A percentile compares a stretch with the other conserved stretches of the same genome.
These are phyloP conservation scores for Craspedostauros australis DNA, from an alignment of 108 stramenopile species.

Conservation along the genomic window DNA sequence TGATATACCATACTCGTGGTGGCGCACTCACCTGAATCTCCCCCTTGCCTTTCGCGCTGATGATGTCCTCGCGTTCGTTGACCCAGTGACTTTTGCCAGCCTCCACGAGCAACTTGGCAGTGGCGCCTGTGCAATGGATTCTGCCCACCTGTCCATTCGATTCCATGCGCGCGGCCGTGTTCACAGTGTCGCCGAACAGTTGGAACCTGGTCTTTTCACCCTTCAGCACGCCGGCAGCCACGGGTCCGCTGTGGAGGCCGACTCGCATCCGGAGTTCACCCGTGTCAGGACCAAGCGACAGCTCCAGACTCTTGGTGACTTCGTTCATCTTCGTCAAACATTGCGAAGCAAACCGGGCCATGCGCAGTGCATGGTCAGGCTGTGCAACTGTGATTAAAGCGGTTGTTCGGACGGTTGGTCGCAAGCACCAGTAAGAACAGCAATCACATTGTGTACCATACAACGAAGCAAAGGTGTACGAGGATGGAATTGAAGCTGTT, in stretches of 20 bases:
- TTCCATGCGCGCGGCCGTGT: conserved; percentile 44
- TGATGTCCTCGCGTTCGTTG: conserved; percentile 9
- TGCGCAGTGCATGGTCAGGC: conserved; percentile 23
- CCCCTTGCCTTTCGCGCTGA: conserved; percentile 47
- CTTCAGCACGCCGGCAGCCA: conserved; percentile 9
- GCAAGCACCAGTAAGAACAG: too few relatives aligned
- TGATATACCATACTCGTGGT: too few relatives aligned
- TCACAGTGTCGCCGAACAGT: conserved; percentile 17
- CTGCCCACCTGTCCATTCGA: conserved; percentile 21
- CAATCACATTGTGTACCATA: too few relatives aligned
- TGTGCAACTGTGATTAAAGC: too few relatives aligned
- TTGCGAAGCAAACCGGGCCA: conserved; percentile 6
- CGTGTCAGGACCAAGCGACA: conserved; percentile 10
- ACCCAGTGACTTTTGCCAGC: conserved; percentile 29
- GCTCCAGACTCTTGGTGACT: not conserved
- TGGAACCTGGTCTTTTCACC: conserved; percentile 15
- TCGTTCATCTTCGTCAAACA: not conserved
- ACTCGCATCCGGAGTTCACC: conserved; percentile 8
- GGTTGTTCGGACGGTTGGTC: too few relatives aligned
- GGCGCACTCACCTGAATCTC: too few relatives aligned
- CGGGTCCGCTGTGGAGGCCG: conserved; percentile 28
- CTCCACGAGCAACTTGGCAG: conserved; percentile 25
- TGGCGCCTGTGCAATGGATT: conserved; percentile 43
- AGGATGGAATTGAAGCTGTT: too few relatives aligned
- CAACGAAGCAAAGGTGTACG: too few relatives aligned